Evolutionary conservation across 2,329 filamentous ascomycete genomes (phyloP), one percentile per base, ranked within the genome.

Genomic region (Aspergillus glaucus): DNA sequence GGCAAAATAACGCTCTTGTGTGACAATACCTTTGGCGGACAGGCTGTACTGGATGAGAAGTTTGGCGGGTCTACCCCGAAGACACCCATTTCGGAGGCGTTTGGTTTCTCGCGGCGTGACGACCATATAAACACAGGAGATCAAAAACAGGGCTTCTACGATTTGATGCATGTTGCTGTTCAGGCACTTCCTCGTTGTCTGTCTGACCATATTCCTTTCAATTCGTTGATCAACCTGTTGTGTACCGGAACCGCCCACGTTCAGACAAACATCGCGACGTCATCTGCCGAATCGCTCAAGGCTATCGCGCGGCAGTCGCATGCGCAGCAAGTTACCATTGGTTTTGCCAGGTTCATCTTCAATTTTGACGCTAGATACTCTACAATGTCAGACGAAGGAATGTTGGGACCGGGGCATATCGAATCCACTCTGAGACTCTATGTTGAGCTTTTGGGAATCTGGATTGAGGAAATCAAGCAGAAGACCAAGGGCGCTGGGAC

Each of bases 171-270:
- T 68, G 91, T 97, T 50, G 92, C 93, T 5, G 90, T 98, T 0
- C 92, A 97, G 69, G 92, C 93, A 4, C 75, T 98, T 14, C 93
- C 94, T 43, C 85, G 93, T n/a, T 98, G 93, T 63, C 75, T 97
- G 19, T 94, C 92, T 1, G 81, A 86, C 37, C 87, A 94, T 52
- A 93, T 96, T 48, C 88, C 91, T 0, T 92, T 97, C 68, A 95
- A 94, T 62, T 87, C 90, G 0, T 75, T 98, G 28, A 91, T 98
- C 68, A 97, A 96, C 63, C 77, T 98, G 1, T 75, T 98, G 3
- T 98, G 94, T 64, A 98, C 93, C 2, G 93, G 92, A 9, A 98
- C 94, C 1, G 93, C 93, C 10, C 94, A 98, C 68, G 87, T 97
- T 15, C 90, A 97, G 63, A 81, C 81, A 32, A 91, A 93, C 50